Base-by-base conservation (phyloP, 768 basidiomycete species). In the Leccinum fibrillosum region DNA sequence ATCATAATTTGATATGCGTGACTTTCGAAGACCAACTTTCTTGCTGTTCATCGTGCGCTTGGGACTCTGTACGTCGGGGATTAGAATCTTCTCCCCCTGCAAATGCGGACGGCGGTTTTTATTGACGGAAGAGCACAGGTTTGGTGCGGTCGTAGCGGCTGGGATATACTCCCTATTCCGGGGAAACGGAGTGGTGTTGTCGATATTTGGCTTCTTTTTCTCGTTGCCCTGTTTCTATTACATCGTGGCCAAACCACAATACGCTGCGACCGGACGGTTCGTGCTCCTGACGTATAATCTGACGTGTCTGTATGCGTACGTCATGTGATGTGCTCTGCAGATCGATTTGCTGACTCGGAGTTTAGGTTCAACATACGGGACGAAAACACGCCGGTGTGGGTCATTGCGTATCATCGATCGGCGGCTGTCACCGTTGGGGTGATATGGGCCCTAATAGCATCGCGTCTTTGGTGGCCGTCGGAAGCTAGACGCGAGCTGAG, bases 181-280 rank as follows among this genome's bases (percentile, higher is more conserved):
- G 1, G 86, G 92, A 37, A 82, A 93, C 52, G 80, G 91, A 0
- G 69, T 86, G 32, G 75, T 88, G 2, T 80, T 99, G 7, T 84
- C 94, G 1, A 72, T 90, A 34, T 89, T 94, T 60, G 96, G 97
- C 0, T 91, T 94, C 70, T 76, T 94, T 62, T 93, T 90, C 68
- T 94, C 94, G 0, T 77, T 97, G 8, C 97, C 96, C 17, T 98
- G 96, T 71, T 98, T 96, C 75, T 94, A 91, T 73, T 88, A 86
- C 67, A 89, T 94, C 61, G 82, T 97, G 35, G 82, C 85, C 0
- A 85, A 84, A 58, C 93, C 94, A 0, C 77, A 85, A 63, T 89
- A 89, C 64, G 83, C 87, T 6, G 83, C 88, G 34, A 83, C 88
- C 0, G 86, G 86, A 7, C 81, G 92, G 35, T 93, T 94, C 72